These are phyloP conservation scores for Dictyostelium firmibasis DNA, from an alignment of 78 protist species.

Conservation along the genomic window DNA sequence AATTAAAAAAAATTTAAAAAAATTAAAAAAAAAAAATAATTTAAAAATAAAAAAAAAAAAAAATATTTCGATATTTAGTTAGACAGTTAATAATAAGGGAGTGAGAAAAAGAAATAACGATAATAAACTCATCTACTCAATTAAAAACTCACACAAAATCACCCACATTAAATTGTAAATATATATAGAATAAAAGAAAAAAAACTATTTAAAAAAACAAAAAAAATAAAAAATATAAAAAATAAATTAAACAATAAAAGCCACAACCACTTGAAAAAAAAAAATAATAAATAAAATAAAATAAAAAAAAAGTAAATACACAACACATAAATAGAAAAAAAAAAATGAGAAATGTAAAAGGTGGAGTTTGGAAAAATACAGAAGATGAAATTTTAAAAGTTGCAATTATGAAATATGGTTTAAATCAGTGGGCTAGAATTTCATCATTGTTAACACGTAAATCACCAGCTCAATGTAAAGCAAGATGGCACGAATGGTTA, in stretches of 20 bases:
- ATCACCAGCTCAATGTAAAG: slow-evolving; percentile 99
- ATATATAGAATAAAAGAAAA: neutral
- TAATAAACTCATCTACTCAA: neutral
- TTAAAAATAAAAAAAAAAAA: neutral
- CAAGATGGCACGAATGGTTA: slow-evolving; percentile 99
- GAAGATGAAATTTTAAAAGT: slow-evolving; percentile 99
- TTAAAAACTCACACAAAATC: neutral
- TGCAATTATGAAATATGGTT: slow-evolving; percentile 99
- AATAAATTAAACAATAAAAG: neutral
- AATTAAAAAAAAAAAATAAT: neutral
- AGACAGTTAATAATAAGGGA: neutral
- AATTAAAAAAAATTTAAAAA: neutral
- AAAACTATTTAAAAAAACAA: too few species aligned
- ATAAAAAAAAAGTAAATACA: too few species aligned
- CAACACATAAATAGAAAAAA: neutral
- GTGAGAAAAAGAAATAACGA: neutral
- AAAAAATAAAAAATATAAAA: neutral
- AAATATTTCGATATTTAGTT: neutral
- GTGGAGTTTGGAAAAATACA: slow-evolving; percentile 99
- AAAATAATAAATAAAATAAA: neutral
- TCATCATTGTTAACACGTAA: slow-evolving; percentile 97
- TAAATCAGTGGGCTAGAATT: slow-evolving; percentile 95
- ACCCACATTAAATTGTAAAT: neutral
- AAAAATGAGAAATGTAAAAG: slow-evolving; percentile 87
- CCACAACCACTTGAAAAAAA: neutral